A percentile compares a stretch with the other conserved stretches of the same genome.
Evolutionary conservation across 768 basidiomycete genomes (phyloP).

Genomic region (Tylopilus plumbeoviolaceoides): DNA sequence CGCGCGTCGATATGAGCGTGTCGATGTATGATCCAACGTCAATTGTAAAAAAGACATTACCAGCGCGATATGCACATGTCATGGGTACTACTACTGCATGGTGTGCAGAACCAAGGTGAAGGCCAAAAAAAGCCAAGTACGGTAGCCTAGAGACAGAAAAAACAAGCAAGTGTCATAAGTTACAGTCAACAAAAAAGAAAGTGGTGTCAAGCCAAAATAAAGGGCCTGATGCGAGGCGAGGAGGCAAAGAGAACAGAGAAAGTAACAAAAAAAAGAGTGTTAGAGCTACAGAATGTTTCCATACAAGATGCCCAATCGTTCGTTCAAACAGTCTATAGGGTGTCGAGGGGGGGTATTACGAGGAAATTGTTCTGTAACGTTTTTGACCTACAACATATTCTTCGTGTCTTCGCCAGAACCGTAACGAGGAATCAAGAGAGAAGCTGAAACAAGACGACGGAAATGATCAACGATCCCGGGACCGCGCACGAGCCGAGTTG

Average conservation of each 20-base stretch:
- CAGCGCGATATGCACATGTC: slow-evolving; percentile 9
- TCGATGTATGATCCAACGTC: neutral
- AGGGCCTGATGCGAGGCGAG: neutral
- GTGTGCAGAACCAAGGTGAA: slow-evolving; percentile 8
- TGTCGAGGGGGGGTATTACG: slow-evolving; percentile 8
- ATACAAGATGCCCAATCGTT: slow-evolving; percentile 16
- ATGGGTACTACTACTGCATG: slow-evolving; percentile 28
- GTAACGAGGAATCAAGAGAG: slow-evolving; percentile 2
- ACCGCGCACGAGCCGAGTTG: slow-evolving; percentile 17
- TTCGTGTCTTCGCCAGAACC: slow-evolving; percentile 1
- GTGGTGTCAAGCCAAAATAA: slow-evolving; percentile 3
- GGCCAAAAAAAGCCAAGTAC: slow-evolving; percentile 1
- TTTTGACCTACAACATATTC: neutral
- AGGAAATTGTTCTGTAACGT: slow-evolving; percentile 7
- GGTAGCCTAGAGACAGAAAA: neutral
- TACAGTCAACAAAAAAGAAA: slow-evolving; percentile 13
- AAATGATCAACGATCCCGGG: slow-evolving; percentile 19
- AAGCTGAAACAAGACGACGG: neutral
- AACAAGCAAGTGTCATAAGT: slow-evolving; percentile 20
- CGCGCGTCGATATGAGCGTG: neutral
- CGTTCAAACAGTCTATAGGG: slow-evolving; percentile 20
- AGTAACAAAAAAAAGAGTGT: slow-evolving; percentile 6
- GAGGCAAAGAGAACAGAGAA: too few relatives aligned
- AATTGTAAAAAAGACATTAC: neutral
- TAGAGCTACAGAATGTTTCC: slow-evolving; percentile 28